Conservation (phyloP, 2,329 filamentous ascomycete genomes). For the Fusarium verrucosum region DNA sequence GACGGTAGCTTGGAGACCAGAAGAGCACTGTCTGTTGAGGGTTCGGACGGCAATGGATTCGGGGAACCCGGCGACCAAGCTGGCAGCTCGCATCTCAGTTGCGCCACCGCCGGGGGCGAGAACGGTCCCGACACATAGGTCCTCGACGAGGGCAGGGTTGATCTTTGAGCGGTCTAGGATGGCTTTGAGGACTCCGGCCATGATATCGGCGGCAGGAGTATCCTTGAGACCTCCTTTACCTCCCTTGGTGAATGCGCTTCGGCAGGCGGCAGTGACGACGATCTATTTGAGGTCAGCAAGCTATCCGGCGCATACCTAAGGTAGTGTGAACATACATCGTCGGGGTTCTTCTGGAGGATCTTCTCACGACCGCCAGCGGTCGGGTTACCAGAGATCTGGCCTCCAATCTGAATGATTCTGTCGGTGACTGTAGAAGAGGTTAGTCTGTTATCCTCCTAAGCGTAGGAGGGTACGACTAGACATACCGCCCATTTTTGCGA, state of each 20-base stretch:
- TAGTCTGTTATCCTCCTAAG: constrained; percentile 6
- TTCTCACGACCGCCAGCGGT: constrained; percentile 61
- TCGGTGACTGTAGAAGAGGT: constrained; percentile 60
- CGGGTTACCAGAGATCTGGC: constrained; percentile 70
- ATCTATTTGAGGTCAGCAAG: constrained; percentile 59
- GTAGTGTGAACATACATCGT: constrained; percentile 63
- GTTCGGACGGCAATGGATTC: constrained; percentile 84
- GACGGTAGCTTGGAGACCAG: constrained; percentile 88
- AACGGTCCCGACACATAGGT: constrained; percentile 91
- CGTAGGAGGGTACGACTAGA: constrained; percentile 10
- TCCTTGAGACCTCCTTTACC: constrained; percentile 97
- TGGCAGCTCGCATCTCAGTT: constrained; percentile 94
- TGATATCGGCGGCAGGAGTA: constrained; percentile 84
- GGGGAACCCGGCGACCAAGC: constrained; percentile 90
- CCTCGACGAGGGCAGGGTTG: constrained; percentile 87
- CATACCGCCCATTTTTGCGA: constrained; percentile 52
- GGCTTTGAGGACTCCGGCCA: constrained; percentile 83
- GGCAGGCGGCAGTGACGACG: constrained; percentile 91
- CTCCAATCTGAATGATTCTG: constrained; percentile 67
- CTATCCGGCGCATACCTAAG: neutral
- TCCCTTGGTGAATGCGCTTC: constrained; percentile 91
- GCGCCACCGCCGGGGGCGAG: constrained; percentile 93
- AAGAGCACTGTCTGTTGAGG: constrained; percentile 94
- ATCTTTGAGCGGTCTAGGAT: constrained; percentile 87
- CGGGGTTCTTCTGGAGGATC: constrained; percentile 71